Conservation (phyloP, 2,329 filamentous ascomycete genomes). For the Xylogone sp. region DNA sequence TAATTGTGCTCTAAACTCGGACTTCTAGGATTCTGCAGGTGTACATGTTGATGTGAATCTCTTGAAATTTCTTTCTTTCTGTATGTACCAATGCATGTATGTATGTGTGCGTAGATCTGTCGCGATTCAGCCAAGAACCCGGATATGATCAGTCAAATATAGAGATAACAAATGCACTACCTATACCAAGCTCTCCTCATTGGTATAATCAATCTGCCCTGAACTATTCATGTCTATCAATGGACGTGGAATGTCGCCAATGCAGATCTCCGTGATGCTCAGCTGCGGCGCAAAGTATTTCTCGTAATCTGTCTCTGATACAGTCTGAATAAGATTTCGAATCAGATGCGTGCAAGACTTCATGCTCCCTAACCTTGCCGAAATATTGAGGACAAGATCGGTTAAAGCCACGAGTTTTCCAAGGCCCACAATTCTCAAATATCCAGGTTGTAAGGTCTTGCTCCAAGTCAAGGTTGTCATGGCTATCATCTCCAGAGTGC, state of each 20-base stretch:
- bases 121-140: no score
- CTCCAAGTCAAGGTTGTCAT: not conserved
- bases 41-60: not conserved
- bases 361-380: not conserved
- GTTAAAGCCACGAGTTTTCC: not conserved
- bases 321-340: not conserved
- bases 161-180: no score
- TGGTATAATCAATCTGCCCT: not conserved
- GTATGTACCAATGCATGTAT: no score
- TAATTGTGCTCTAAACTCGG: not conserved
- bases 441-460: not conserved
- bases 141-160: no score
- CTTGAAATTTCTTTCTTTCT: not conserved
- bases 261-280: not conserved
- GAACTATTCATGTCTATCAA: not conserved
- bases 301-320: not conserved
- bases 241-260: not conserved
- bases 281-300: not conserved
- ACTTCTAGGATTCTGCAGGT: not conserved
- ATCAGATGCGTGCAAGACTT: not conserved
- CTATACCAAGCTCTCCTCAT: not conserved
- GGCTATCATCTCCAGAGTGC: not conserved
- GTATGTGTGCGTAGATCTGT: no score
- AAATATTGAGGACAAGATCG: not conserved
- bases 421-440: not conserved